Evolutionary conservation across 495 filamentous ascomycete genomes (phyloP), one percentile per base, ranked within the genome.

Genomic region (Penicillium canescens): DNA sequence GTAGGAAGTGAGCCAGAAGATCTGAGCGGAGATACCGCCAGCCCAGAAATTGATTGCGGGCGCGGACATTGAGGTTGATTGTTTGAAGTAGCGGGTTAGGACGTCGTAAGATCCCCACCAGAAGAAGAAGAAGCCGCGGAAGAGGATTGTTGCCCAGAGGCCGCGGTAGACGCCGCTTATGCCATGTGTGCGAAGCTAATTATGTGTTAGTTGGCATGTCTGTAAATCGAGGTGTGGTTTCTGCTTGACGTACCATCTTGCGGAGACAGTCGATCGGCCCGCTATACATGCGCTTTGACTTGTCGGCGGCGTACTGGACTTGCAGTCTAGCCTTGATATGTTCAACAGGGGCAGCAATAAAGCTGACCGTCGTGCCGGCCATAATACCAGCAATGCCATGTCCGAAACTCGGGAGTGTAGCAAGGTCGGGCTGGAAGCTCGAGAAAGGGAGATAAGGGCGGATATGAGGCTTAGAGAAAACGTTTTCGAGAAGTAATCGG

Each of bases 31-130:
- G 45, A 97, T 75, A 1, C 94, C 94, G 11, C 94, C 94, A 0
- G 94, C 94, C 94, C 92, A 97, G 78, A 98, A 98, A 63, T 97
- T 97, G 57, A 97, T 79, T 2, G 84, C 83, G 6, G 92, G 90
- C 1, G 85, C 82, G 16, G 87, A 89, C 51, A 96, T 73, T n/a
- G 43, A 72, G 13, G 91, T 96, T 42, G 82, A 74, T 20, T 82
- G 69, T 36, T 78, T 69, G 63, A 98, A 74, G 52, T 79, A 66
- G 16, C 84, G 76, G 13, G 89, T 89, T 51, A 97, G 77, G 16
- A 96, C 46, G 56, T 96, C 92, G 72, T 98, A 98, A 34, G 83
- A 86, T 10, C 87, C 87, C 94, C 94, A 98, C 93, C 91, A 96
- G 75, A 88, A 94, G 80, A 96, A 96, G 79, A 98, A 98, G 71